Evolutionary conservation across 148 eudicot genomes (phyloP).

Genomic region (Rhododendron mucronatum): DNA sequence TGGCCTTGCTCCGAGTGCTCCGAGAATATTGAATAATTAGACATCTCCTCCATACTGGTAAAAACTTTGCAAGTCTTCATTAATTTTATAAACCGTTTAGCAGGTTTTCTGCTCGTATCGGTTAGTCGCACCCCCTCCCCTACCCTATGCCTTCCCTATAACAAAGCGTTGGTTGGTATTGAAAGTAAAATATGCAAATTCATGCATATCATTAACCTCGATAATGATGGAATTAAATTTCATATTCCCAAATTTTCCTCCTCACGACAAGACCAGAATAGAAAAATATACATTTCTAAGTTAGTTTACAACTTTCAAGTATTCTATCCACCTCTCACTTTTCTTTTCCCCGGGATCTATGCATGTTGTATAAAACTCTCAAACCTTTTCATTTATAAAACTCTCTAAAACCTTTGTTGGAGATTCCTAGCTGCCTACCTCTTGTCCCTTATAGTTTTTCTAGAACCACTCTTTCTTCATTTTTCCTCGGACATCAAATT

Average conservation of each 20-base stretch:
- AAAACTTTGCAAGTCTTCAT: no score
- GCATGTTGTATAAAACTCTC: not conserved
- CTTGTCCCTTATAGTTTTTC: not conserved
- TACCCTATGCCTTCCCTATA: no score
- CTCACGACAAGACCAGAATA: not conserved
- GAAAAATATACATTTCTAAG: not conserved
- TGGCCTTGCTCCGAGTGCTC: no score
- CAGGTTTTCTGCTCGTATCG: no score
- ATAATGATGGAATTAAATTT: not conserved
- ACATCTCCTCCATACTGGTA: no score
- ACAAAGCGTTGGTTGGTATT: not conserved
- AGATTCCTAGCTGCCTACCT: not conserved
- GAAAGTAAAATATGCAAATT: not conserved
- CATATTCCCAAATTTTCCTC: not conserved
- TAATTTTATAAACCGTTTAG: no score
- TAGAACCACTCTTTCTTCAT: not conserved
- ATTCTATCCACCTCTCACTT: not conserved
- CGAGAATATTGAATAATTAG: no score
- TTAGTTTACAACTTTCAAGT: not conserved
- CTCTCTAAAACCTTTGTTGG: not conserved
- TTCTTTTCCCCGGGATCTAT: constrained; percentile 1
- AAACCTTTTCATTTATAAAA: not conserved
- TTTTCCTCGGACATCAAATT: not conserved
- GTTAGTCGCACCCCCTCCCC: no score
- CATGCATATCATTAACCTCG: not conserved